These are phyloP conservation scores for Neohortaea acidophila DNA, from an alignment of 495 filamentous ascomycete genomes.

Conservation along the genomic window DNA sequence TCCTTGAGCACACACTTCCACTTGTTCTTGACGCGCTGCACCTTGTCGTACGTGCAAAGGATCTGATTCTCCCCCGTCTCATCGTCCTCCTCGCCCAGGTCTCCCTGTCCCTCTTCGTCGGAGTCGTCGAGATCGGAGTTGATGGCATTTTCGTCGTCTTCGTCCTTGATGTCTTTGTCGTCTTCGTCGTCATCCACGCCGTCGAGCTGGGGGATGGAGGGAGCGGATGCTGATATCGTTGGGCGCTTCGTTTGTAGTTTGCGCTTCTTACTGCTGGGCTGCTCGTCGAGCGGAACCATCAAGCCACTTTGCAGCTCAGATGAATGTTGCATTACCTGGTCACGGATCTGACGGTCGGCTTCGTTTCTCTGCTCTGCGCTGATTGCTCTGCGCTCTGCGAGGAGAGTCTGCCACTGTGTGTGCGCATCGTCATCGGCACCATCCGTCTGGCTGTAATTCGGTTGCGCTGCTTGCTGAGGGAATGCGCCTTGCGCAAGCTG, in stretches of 20 bases:
- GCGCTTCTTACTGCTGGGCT: slow-evolving; percentile 21
- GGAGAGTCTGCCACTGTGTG: slow-evolving; percentile 41
- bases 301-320: slow-evolving; percentile 65
- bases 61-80: slow-evolving; percentile 30
- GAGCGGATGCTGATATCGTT: background rate
- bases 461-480: slow-evolving; percentile 29
- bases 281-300: slow-evolving; percentile 46
- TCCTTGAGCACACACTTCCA: slow-evolving; percentile 99
- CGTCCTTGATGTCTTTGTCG: slow-evolving; percentile 37
- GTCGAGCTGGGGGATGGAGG: slow-evolving; percentile 43
- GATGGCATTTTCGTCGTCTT: slow-evolving; percentile 81
- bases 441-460: slow-evolving; percentile 51
- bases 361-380: slow-evolving; percentile 38
- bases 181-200: slow-evolving; percentile 42
- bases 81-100: slow-evolving; percentile 65
- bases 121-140: slow-evolving; percentile 97
- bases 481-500: slow-evolving; percentile 14
- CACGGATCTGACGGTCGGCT: slow-evolving; percentile 46
- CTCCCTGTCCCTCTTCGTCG: slow-evolving; percentile 57
- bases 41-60: slow-evolving; percentile 96
- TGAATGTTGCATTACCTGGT: slow-evolving; percentile 51
- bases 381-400: slow-evolving; percentile 31
- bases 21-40: slow-evolving; percentile 98
- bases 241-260: slow-evolving; percentile 24
- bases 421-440: slow-evolving; percentile 41